Evolutionary conservation across 2,329 filamentous ascomycete genomes (phyloP).

Genomic region (Magnaporthiopsis rhizophila): DNA sequence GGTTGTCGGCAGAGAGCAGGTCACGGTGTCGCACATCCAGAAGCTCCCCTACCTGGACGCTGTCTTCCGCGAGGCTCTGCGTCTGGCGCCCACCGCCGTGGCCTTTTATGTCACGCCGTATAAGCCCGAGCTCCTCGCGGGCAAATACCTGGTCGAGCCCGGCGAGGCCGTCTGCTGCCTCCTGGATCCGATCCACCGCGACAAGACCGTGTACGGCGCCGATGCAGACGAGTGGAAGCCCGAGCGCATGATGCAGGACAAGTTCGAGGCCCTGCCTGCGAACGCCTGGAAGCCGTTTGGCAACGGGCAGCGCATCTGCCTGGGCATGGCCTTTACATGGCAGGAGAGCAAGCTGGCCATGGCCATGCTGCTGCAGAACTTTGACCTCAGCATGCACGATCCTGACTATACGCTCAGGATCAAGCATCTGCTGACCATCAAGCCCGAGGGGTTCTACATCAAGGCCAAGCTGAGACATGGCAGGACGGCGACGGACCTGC

Average conservation of each 20-base stretch:
- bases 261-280: conserved; percentile 51
- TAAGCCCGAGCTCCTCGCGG: conserved; percentile 43
- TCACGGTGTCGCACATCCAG: conserved; percentile 38
- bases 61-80: conserved; percentile 45
- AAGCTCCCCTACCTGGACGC: conserved; percentile 47
- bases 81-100: conserved; percentile 41
- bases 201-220: conserved; percentile 56
- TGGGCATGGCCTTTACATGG: conserved; percentile 67
- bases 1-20: conserved; percentile 35
- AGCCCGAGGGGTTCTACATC: conserved; percentile 54
- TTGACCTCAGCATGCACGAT: conserved; percentile 57
- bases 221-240: conserved; percentile 60
- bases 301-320: conserved; percentile 49
- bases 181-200: conserved; percentile 48
- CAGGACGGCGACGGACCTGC: conserved; percentile 23
- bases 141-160: conserved; percentile 51
- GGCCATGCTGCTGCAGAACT: conserved; percentile 61
- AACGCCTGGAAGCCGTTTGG: conserved; percentile 66
- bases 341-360: conserved; percentile 59
- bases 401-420: conserved; percentile 43
- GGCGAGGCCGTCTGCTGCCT: conserved; percentile 42
- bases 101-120: conserved; percentile 23
- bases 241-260: conserved; percentile 63
- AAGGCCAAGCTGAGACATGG: conserved; percentile 44
- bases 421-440: conserved; percentile 48